Conservation (phyloP, 768 basidiomycete species). For the Russula sp. region DNA sequence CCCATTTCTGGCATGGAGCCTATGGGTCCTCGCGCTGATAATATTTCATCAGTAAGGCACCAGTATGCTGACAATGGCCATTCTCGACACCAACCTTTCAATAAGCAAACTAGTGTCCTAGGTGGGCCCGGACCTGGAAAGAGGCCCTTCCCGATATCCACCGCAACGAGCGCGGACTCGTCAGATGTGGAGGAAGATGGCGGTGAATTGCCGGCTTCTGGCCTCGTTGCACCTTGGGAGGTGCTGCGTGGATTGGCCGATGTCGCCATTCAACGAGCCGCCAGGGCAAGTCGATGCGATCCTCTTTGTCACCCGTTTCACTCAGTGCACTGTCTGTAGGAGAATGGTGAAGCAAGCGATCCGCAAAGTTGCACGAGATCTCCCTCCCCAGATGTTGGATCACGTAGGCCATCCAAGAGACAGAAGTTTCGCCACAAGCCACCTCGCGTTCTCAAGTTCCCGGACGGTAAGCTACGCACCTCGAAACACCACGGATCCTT, state of each 20-base stretch:
- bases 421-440: slow-evolving; percentile 63
- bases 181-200: slow-evolving; percentile 84
- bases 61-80: slow-evolving; percentile 41
- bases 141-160: slow-evolving; percentile 56
- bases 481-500: not conserved
- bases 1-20: slow-evolving; percentile 23
- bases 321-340: slow-evolving; percentile 37
- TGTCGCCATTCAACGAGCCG: slow-evolving; percentile 73
- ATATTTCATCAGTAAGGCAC: slow-evolving; percentile 57
- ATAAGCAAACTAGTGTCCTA: slow-evolving; percentile 25
- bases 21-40: slow-evolving; percentile 28
- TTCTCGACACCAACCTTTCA: slow-evolving; percentile 20
- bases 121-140: slow-evolving; percentile 41
- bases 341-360: slow-evolving; percentile 73
- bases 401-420: slow-evolving; percentile 61
- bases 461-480: slow-evolving; percentile 53
- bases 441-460: slow-evolving; percentile 56
- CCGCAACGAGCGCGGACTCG: slow-evolving; percentile 71
- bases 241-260: slow-evolving; percentile 76
- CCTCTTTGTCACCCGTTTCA: not conserved
- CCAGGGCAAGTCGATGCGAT: slow-evolving; percentile 46
- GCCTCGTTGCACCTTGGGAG: slow-evolving; percentile 84
- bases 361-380: slow-evolving; percentile 70
- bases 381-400: slow-evolving; percentile 59
- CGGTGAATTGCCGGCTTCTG: slow-evolving; percentile 72